Percentiles rank a stretch among this genome's conserved stretches.
phyloP scores from a whole-genome alignment of 805 yeast species.

The Geotrichum ghanense region DNA sequence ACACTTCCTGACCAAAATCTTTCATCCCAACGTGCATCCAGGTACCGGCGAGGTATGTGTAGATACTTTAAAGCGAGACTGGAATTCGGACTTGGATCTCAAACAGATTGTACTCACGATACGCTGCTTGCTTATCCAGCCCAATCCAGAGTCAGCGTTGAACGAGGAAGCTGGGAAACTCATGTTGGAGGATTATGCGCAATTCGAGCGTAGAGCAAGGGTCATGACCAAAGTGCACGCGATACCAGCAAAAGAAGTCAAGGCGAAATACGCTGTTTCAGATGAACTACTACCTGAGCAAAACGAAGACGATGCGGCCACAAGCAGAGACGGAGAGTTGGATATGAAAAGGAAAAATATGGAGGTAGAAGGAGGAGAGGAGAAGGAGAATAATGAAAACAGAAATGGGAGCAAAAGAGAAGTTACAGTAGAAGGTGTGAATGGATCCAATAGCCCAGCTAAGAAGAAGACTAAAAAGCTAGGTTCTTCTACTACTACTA shows the following conservation, averaged over 20 bases:
- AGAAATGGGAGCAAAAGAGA: too few relatives aligned
- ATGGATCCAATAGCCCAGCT: neutral
- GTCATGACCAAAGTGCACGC: conserved; percentile 24
- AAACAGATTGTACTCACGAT: conserved; percentile 20
- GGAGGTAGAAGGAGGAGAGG: neutral
- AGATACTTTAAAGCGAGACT: conserved; percentile 23
- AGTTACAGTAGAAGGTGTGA: too few relatives aligned
- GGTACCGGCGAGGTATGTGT: conserved; percentile 24
- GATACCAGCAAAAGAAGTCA: conserved; percentile 8
- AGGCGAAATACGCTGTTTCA: conserved; percentile 3
- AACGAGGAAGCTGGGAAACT: conserved; percentile 24
- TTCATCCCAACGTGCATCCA: conserved; percentile 24
- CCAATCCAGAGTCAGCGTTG: conserved; percentile 24
- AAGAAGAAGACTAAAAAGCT: neutral
- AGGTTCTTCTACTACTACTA: neutral
- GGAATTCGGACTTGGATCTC: conserved; percentile 19
- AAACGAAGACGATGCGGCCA: neutral
- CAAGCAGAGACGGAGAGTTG: neutral
- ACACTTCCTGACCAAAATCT: conserved; percentile 23
- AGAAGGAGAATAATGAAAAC: neutral
- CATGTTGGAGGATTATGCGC: conserved; percentile 19
- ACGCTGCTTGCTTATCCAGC: conserved; percentile 21
- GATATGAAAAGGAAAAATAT: neutral
- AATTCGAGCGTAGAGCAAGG: conserved; percentile 18
- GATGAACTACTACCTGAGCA: too few relatives aligned